These are phyloP conservation scores for Coemansia sp. DNA, from an alignment of 192 early-diverging fungal species.

Conservation along the genomic window DNA sequence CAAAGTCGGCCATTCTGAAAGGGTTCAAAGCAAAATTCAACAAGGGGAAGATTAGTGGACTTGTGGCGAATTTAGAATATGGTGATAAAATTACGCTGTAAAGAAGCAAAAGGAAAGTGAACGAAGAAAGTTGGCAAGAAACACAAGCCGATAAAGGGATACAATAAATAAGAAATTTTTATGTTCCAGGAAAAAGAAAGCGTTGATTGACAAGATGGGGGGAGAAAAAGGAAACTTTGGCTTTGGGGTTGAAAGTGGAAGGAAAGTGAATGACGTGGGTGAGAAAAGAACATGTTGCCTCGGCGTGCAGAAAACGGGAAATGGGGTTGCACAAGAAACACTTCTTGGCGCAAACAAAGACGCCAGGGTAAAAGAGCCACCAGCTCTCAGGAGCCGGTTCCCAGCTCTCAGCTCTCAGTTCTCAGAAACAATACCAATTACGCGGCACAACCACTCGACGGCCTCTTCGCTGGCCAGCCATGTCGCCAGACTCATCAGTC, in stretches of 20 bases:
- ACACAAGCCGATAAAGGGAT: neutral
- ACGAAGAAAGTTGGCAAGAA: neutral
- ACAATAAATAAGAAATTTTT: too few species aligned
- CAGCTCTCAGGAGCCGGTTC: too few species aligned
- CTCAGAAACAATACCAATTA: constrained; percentile 50
- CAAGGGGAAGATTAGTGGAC: neutral
- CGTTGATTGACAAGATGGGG: too few species aligned
- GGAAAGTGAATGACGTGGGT: too few species aligned
- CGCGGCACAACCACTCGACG: constrained; percentile 55
- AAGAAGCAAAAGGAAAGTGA: neutral
- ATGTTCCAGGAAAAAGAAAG: too few species aligned
- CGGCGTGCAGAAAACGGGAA: too few species aligned
- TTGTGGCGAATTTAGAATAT: neutral
- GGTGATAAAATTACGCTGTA: neutral
- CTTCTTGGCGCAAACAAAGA: too few species aligned
- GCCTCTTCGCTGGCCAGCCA: constrained; percentile 49
- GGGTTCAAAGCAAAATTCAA: neutral
- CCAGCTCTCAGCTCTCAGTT: neutral
- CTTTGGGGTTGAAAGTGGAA: too few species aligned
- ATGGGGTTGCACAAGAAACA: too few species aligned
- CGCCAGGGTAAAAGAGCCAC: too few species aligned
- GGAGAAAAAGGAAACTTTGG: too few species aligned
- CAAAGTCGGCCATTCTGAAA: constrained; percentile 65
- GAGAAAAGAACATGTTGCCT: too few species aligned
- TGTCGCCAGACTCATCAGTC: constrained; percentile 42